Conservation (phyloP, 345 rosid genomes). For the Rhodamnia argentea region DNA sequence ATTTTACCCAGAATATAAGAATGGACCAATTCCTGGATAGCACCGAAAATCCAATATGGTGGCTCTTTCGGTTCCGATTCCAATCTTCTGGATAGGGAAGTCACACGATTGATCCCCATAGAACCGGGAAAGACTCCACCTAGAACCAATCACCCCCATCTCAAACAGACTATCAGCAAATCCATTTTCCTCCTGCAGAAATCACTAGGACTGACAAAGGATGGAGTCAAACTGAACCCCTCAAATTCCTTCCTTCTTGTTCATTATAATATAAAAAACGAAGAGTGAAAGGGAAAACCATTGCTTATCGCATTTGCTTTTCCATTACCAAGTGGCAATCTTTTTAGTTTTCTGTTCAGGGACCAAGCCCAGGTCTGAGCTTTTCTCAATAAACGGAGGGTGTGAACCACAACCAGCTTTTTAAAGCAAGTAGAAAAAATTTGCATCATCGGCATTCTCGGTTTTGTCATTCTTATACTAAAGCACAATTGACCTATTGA, state of each 20-base stretch:
- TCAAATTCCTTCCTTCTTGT: neutral
- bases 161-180: neutral
- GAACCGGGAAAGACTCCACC: neutral
- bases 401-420: neutral
- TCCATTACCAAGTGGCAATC: neutral
- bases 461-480: neutral
- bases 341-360: neutral
- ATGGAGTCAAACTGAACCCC: neutral
- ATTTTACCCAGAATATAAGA: neutral
- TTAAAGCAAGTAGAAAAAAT: neutral
- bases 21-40: neutral
- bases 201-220: neutral
- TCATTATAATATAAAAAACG: neutral
- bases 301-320: neutral
- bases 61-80: neutral
- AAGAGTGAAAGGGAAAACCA: neutral
- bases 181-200: neutral
- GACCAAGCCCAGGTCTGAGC: neutral
- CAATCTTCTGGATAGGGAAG: neutral
- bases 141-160: neutral
- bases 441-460: neutral
- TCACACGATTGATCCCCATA: neutral
- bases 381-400: neutral
- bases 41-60: neutral
- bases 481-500: neutral